Conservation (phyloP, 495 filamentous ascomycete species). For the Lasiosphaeria ovina region DNA sequence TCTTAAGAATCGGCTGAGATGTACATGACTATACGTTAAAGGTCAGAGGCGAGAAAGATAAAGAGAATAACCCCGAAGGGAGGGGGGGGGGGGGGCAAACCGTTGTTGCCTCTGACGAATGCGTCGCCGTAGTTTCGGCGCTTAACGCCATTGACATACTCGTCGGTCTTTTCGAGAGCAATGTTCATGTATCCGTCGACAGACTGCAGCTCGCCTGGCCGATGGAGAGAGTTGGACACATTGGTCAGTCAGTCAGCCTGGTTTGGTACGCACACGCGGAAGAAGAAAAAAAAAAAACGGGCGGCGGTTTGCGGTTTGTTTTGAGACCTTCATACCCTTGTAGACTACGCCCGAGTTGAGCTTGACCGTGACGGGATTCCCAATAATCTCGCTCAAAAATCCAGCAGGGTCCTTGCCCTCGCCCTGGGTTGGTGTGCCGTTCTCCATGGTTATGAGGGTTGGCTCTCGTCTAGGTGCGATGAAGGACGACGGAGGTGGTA, state of each 20-base stretch:
- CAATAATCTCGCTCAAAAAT: conserved; percentile 90
- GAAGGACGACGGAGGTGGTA: too few relatives aligned
- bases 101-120: conserved; percentile 95
- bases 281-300: neutral
- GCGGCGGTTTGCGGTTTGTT: neutral
- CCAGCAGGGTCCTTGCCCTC: conserved; percentile 86
- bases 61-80: neutral
- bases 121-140: conserved; percentile 87
- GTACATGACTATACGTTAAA: conserved; percentile 50
- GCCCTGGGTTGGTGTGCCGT: conserved; percentile 55
- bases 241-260: neutral
- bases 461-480: neutral
- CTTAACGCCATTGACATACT: conserved; percentile 80
- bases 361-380: conserved; percentile 88
- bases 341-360: conserved; percentile 94
- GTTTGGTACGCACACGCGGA: too few relatives aligned
- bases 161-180: conserved; percentile 89
- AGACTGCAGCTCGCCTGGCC: conserved; percentile 82
- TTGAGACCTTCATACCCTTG: conserved; percentile 61
- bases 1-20: conserved; percentile 62
- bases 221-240: neutral
- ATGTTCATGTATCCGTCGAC: conserved; percentile 99
- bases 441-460: conserved; percentile 59
- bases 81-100: conserved; percentile 40
- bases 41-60: neutral